phyloP scores from a whole-genome alignment of 176 grass and related monocot species.

The Phyllostachys edulis region DNA sequence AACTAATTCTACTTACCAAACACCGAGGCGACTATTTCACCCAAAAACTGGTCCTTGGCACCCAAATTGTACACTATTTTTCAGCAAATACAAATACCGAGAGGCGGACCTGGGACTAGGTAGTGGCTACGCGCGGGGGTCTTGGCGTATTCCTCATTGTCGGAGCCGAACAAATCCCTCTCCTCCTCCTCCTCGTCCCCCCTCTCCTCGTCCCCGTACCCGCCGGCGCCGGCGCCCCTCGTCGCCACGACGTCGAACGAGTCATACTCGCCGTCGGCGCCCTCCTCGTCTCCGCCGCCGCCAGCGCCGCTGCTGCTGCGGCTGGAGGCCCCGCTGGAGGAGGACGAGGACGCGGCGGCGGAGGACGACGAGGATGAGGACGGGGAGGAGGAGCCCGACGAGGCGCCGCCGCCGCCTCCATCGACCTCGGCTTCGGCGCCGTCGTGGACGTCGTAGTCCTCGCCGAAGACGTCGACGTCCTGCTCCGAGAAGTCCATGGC shows the following conservation, averaged over 20 bases:
- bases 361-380: conserved; percentile 85
- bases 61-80: background rate
- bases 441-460: conserved; percentile 44
- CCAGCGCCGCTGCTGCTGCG: conserved; percentile 54
- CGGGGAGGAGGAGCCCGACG: conserved; percentile 67
- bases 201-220: conserved; percentile 35
- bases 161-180: conserved; percentile 88
- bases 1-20: background rate
- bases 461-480: conserved; percentile 70
- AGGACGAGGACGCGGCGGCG: conserved; percentile 61
- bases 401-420: conserved; percentile 57
- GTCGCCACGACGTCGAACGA: conserved; percentile 30
- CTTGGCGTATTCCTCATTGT: conserved; percentile 84
- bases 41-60: background rate
- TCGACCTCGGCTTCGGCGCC: conserved; percentile 39
- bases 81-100: background rate
- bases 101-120: conserved; percentile 71
- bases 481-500: conserved; percentile 85
- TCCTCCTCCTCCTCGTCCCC: conserved; percentile 36
- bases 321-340: conserved; percentile 53
- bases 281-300: conserved; percentile 45
- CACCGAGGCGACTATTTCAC: background rate
- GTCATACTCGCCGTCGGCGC: conserved; percentile 48
- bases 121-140: conserved; percentile 66
- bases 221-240: conserved; percentile 10